Evolutionary conservation across 108 stramenopile species (phyloP), one percentile per base, ranked within the genome.

Genomic region (Nitzschia sp.): DNA sequence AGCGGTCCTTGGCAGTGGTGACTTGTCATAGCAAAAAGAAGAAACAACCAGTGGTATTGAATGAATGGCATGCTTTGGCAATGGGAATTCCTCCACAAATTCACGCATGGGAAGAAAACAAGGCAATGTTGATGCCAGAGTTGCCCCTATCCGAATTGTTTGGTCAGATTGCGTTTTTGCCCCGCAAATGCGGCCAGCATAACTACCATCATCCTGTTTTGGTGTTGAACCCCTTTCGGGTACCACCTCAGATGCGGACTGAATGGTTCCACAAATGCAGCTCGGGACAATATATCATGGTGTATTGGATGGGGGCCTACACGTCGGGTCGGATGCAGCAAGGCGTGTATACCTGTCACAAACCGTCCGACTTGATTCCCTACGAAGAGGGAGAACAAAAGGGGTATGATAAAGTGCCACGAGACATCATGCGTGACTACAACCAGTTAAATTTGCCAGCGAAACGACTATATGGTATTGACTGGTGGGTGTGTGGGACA

Each of bases 41-140:
- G 25, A 61, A 61, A 31, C 5, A 60, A 6, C 13, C 22, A 3
- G 22, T 61, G 11, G 36, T 61, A 2, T 41, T 61, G 60, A 61
- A 61, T 44, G 60, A 61, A 41, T 61, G 60, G 60, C 60, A 61
- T 44, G 60, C 60, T 41, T 41, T 61, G 38, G 35, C 60, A 19
- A 41, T 61, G 60, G 23, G n/a, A 41, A 19, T 25, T 21, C 60
- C 60, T 26, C 60, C 60, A 21, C 38, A 41, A 15, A n/a, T 8
- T 9, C 60, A 41, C 9, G 1, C 22, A 1, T 61, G 60, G 60
- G 5, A 32, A 15, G 60, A 61, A 26, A 2, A 61, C 2, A 61
- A 61, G 26, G 17, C 21, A 26, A 22, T 41, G n/a, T 13, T 61
- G 1, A 22, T 26, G 25, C 32, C 22, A 16, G 60, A 15, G 1